phyloP scores from a whole-genome alignment of 2,329 filamentous ascomycete species.

The Colletotrichum ledebouriae region DNA sequence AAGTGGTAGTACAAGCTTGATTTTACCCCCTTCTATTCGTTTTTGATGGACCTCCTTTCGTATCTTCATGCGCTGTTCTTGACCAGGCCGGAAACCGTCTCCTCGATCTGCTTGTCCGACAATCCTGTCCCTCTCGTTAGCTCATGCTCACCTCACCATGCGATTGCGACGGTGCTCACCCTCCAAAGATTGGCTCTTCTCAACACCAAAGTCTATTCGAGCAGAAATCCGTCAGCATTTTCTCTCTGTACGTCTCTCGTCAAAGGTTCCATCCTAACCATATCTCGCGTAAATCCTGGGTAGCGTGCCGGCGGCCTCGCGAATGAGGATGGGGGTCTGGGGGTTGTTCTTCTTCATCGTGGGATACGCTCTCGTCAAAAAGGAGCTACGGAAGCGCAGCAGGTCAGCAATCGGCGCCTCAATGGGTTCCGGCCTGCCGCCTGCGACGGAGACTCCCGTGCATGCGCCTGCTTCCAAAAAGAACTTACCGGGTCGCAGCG shows the following conservation, averaged over 20 bases:
- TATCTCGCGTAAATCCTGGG: constrained; percentile 94
- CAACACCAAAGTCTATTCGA: constrained; percentile 66
- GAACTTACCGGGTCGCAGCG: constrained; percentile 84
- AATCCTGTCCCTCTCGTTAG: constrained; percentile 55
- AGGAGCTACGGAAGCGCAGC: constrained; percentile 71
- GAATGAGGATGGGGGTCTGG: constrained; percentile 90
- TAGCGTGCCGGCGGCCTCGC: constrained; percentile 87
- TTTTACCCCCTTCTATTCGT: constrained; percentile 15
- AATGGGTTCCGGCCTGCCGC: neutral
- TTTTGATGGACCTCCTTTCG: neutral
- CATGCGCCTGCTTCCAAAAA: neutral
- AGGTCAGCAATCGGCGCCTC: constrained; percentile 41
- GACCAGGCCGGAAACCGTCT: constrained; percentile 67
- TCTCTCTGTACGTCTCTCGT: neutral
- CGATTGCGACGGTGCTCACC: constrained; percentile 44
- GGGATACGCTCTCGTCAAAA: constrained; percentile 91
- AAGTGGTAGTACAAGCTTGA: constrained; percentile 31
- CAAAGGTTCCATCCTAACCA: constrained; percentile 67
- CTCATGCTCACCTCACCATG: neutral
- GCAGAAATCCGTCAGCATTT: constrained; percentile 44
- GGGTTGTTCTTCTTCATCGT: constrained; percentile 99
- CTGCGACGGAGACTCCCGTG: neutral
- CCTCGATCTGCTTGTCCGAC: constrained; percentile 73
- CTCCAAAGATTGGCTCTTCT: constrained; percentile 70
- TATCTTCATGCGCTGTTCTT: constrained; percentile 50